A percentile compares a stretch with the other conserved stretches of the same genome.
phyloP scores from a whole-genome alignment of 495 filamentous ascomycete genomes.

The Penicillium fimorum region DNA sequence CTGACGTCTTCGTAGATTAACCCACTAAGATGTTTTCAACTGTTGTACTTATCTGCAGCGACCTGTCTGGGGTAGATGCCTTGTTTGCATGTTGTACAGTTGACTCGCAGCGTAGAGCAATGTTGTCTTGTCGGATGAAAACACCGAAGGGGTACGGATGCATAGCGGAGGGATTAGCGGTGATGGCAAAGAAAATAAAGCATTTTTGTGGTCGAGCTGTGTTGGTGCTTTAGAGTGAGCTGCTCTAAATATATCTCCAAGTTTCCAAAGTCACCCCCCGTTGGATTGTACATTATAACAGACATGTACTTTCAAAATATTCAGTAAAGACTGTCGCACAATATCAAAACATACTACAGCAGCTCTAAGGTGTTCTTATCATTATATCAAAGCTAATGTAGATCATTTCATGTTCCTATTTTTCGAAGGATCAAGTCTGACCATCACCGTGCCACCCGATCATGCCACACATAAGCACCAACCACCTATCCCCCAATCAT shows the following conservation, averaged over 20 bases:
- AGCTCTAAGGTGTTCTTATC: not conserved
- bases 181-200: not conserved
- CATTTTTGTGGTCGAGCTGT: not conserved
- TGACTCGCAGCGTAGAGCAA: not conserved
- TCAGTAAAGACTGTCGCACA: not conserved
- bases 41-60: not conserved
- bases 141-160: not conserved
- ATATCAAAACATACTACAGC: not conserved
- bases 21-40: not conserved
- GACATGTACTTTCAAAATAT: not conserved
- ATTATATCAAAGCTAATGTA: not conserved
- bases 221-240: not conserved
- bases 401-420: not conserved
- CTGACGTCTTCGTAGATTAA: not conserved
- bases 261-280: not conserved
- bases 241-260: not conserved
- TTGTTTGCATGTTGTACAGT: not conserved
- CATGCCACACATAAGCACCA: not conserved
- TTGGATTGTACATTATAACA: not conserved
- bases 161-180: not conserved
- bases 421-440: conserved; percentile 7
- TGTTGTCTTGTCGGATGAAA: not conserved
- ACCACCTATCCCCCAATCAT: not conserved
- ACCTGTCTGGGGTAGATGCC: not conserved
- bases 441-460: conserved; percentile 11